Percentiles rank a stretch among this genome's conserved stretches.
These are phyloP conservation scores for Delonix regia DNA, from an alignment of 306 rosid species.

Conservation along the genomic window DNA sequence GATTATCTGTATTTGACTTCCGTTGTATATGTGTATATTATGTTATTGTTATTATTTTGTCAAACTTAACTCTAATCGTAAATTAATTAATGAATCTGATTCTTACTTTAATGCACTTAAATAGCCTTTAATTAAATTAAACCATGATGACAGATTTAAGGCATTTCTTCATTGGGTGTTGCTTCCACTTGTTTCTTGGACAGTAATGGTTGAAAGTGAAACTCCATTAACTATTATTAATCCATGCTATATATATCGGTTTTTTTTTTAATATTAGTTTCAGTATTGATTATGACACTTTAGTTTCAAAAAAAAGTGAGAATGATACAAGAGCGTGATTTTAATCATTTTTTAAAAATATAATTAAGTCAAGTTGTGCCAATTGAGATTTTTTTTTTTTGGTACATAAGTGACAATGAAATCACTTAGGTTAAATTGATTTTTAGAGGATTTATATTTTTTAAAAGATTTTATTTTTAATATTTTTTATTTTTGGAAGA, in stretches of 20 bases:
- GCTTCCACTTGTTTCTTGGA: neutral
- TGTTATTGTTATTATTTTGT: no score
- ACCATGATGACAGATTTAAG: neutral
- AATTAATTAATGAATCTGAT: neutral
- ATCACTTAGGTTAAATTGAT: no score
- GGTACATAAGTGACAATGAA: no score
- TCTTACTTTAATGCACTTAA: neutral
- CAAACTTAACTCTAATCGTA: neutral
- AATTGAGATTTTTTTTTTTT: no score
- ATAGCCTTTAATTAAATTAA: neutral
- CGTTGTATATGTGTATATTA: neutral
- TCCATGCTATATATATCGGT: neutral
- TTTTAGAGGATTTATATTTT: no score
- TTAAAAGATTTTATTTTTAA: no score
- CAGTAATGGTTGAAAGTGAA: neutral
- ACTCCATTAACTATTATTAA: neutral
- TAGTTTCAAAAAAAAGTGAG: no score
- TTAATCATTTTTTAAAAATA: neutral
- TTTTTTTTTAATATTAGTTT: neutral
- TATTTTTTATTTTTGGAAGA: no score
- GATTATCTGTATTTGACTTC: no score
- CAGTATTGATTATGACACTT: neutral
- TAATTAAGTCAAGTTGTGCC: neutral
- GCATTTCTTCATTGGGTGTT: no score
- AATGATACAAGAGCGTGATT: neutral